Conservation (phyloP, 2,329 filamentous ascomycete genomes). For the Neofusicoccum sp. region DNA sequence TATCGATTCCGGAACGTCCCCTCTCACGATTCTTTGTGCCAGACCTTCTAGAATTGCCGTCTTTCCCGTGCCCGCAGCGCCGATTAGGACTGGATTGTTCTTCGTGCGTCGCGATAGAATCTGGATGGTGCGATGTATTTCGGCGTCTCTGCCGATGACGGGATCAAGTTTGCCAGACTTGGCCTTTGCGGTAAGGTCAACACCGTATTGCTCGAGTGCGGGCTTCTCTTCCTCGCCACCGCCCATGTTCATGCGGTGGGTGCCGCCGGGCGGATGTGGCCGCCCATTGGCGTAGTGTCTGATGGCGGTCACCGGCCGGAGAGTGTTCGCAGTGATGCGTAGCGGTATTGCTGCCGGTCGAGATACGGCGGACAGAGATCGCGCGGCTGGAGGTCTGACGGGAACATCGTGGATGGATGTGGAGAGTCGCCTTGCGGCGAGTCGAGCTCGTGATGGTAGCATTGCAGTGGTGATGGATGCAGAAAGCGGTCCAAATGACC, state of each 20-base stretch:
- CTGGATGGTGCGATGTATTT: conserved; percentile 93
- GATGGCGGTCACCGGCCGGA: conserved; percentile 29
- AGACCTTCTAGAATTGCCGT: conserved; percentile 90
- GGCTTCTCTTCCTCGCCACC: conserved; percentile 70
- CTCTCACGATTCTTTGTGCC: conserved; percentile 82
- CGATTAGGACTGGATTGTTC: conserved; percentile 94
- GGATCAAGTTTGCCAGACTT: conserved; percentile 90
- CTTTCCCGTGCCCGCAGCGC: conserved; percentile 86
- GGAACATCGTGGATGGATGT: conserved; percentile 7
- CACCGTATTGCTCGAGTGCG: conserved; percentile 84
- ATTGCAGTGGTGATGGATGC: conserved; percentile 25
- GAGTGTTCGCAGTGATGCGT: conserved; percentile 25
- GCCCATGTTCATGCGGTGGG: conserved; percentile 88
- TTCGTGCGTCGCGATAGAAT: conserved; percentile 90
- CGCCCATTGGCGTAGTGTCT: conserved; percentile 59
- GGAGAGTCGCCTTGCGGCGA: conserved; percentile 36
- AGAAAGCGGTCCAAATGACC: not conserved
- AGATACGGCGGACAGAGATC: conserved; percentile 18
- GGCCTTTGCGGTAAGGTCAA: conserved; percentile 84
- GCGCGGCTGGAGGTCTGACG: not conserved
- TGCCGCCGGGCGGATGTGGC: conserved; percentile 86
- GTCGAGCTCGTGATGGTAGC: conserved; percentile 36
- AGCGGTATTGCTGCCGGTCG: conserved; percentile 22
- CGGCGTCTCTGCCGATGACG: conserved; percentile 86
- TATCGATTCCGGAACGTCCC: conserved; percentile 92